Percentiles rank a stretch among this genome's conserved stretches.
Evolutionary conservation across 441 rosid genomes (phyloP).

Genomic region (California macrophylla): DNA sequence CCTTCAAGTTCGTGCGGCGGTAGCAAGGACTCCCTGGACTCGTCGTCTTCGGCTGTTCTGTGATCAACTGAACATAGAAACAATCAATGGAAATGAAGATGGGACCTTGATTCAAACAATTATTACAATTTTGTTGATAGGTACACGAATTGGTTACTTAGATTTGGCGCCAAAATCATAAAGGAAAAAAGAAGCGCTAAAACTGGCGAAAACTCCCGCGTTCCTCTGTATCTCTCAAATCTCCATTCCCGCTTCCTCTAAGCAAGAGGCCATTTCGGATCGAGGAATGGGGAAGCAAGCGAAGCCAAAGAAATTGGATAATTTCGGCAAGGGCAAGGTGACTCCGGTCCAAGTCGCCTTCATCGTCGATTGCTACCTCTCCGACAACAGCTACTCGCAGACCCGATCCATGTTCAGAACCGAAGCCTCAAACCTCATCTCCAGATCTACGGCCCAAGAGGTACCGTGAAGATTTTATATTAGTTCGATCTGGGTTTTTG

Average conservation of each 20-base stretch:
- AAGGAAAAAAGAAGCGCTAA: neutral
- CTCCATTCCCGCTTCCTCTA: too few species aligned
- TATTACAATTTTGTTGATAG: too few species aligned
- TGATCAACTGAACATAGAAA: too few species aligned
- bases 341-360: conserved; percentile 70
- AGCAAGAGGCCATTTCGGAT: neutral
- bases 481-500: neutral
- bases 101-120: too few species aligned
- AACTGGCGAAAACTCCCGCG: neutral
- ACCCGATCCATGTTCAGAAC: conserved; percentile 43
- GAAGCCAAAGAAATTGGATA: conserved; percentile 32
- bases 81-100: too few species aligned
- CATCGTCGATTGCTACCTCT: conserved; percentile 73
- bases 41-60: too few species aligned
- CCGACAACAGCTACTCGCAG: conserved; percentile 45
- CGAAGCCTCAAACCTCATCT: conserved; percentile 66
- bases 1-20: too few species aligned
- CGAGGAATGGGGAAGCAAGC: conserved; percentile 43
- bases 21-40: too few species aligned
- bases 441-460: conserved; percentile 54
- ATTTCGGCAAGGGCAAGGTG: conserved; percentile 50
- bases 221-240: neutral
- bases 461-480: conserved; percentile 17
- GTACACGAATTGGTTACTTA: too few species aligned
- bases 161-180: neutral